Percentiles rank a stretch among this genome's conserved stretches.
phyloP scores from a whole-genome alignment of 2,329 filamentous ascomycete species.

The Corniculantispora saksenae region DNA sequence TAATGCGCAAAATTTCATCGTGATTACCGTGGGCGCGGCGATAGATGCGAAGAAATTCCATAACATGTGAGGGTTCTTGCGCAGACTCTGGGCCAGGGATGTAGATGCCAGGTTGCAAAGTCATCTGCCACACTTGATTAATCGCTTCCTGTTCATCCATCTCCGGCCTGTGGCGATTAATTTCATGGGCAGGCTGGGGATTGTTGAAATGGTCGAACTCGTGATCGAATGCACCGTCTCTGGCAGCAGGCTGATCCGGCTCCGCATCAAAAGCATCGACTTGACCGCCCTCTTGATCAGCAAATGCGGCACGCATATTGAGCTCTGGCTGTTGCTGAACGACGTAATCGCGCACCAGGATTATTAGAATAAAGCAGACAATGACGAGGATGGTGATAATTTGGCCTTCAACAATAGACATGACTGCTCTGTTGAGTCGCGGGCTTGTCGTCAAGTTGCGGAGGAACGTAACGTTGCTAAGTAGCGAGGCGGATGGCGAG shows the following conservation, averaged over 20 bases:
- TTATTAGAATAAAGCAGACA: constrained; percentile 92
- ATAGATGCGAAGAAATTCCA: constrained; percentile 54
- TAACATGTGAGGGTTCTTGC: constrained; percentile 29
- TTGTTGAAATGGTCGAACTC: neutral
- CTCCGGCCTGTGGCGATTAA: neutral
- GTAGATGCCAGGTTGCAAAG: neutral
- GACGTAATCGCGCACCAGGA: constrained; percentile 95
- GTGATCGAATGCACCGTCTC: neutral
- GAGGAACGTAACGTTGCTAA: constrained; percentile 59
- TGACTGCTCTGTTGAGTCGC: constrained; percentile 73
- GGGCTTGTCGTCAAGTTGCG: constrained; percentile 67
- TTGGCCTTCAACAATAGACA: constrained; percentile 87
- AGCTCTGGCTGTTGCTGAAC: constrained; percentile 95
- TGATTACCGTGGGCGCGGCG: constrained; percentile 61
- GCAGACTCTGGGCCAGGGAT: constrained; percentile 7
- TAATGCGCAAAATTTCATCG: constrained; percentile 59
- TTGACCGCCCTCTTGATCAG: constrained; percentile 34
- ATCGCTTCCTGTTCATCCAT: constrained; percentile 8
- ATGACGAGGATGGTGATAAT: constrained; percentile 91
- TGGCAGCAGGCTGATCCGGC: neutral
- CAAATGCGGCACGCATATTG: constrained; percentile 73
- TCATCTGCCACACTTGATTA: constrained; percentile 1
- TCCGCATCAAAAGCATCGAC: constrained; percentile 27
- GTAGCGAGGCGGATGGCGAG: constrained; percentile 39
- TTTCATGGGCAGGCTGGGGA: neutral